Evolutionary conservation across 345 rosid species (phyloP), one percentile per base, ranked within the genome.

Genomic region (Turritis glabra): DNA sequence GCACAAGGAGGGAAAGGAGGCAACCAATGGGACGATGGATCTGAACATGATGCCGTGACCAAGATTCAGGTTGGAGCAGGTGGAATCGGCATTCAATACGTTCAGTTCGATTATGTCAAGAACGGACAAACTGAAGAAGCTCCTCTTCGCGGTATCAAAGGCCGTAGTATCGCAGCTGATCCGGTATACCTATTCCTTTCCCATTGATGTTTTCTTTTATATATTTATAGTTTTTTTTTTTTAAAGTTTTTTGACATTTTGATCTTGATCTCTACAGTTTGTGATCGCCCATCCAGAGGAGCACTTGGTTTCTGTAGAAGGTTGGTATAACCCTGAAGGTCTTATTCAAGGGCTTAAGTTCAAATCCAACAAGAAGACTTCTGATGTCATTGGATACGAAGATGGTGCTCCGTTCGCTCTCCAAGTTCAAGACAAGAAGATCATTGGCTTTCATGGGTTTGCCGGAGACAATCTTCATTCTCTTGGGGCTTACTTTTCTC

Each of bases 221-320:
- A 14, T 7, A 7, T 18, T 7, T 7, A n/a, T 15, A n/a, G n/a
- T n/a, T 26, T 21, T 6, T 8, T 4, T 15, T 12, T 12, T 7
- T 50, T 5, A 1, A n/a, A 51, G 25, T 27, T 21, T 5, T 5
- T 22, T 47, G 37, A 74, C 67, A 33, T 18, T 7, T 62, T 66
- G 18, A 48, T 65, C 25, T 48, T 3, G 65, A 56, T 60, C 26
- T 58, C 0, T 26, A 14, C 46, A 70, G 80, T 77, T 77, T 69
- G 71, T 69, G 44, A 77, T 77, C 11, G 65, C 38, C 32, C 68
- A 72, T 60, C 81, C 81, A 5, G 77, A 72, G 41, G 81, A 78
- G 51, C 38, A 65, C 26, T 54, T 78, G 15, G 41, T 78, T 27
- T 66, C 69, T 14, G 73, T 72, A 9, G 30, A 65, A 50, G 77